Conservation (phyloP, 2,329 filamentous ascomycete genomes). For the Phialemoniopsis sp. region DNA sequence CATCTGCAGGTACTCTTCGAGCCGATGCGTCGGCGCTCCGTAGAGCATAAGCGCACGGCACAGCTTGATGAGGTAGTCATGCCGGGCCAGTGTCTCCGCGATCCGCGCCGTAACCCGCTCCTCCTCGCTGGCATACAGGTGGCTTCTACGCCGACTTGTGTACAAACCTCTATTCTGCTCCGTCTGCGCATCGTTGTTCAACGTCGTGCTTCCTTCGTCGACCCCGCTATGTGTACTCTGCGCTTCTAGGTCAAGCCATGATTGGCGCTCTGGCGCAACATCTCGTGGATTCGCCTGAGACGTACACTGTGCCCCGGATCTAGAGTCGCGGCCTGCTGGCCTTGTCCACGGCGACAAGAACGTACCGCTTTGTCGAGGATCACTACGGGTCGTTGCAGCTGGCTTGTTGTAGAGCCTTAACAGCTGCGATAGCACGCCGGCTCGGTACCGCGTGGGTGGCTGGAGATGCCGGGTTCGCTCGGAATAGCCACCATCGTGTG, state of each 20-base stretch:
- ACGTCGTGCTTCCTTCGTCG: too few relatives aligned
- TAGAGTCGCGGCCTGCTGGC: too few relatives aligned
- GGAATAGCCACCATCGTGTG: constrained; percentile 30
- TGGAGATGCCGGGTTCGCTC: constrained; percentile 36
- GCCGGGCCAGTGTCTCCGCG: constrained; percentile 67
- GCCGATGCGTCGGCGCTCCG: constrained; percentile 81
- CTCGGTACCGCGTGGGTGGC: constrained; percentile 34
- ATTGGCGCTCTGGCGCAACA: too few relatives aligned
- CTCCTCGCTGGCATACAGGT: too few relatives aligned
- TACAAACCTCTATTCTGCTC: too few relatives aligned
- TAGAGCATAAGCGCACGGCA: constrained; percentile 84
- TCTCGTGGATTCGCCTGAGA: too few relatives aligned
- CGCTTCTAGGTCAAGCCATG: too few relatives aligned
- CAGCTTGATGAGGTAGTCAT: constrained; percentile 77
- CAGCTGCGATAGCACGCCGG: constrained; percentile 39
- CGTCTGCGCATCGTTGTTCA: too few relatives aligned
- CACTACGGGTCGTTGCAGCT: too few relatives aligned
- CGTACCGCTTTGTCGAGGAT: neutral
- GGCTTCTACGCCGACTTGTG: constrained; percentile 14
- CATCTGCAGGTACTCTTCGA: constrained; percentile 89
- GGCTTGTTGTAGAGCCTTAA: constrained; percentile 42
- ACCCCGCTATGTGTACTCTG: too few relatives aligned
- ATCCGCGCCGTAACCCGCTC: constrained; percentile 49
- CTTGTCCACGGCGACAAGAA: constrained; percentile 5
- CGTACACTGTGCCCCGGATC: too few relatives aligned